Percentiles rank a stretch among this genome's conserved stretches.
Evolutionary conservation across 106 monocot species (phyloP).

Genomic region (Dendrobium chrysotoxum): DNA sequence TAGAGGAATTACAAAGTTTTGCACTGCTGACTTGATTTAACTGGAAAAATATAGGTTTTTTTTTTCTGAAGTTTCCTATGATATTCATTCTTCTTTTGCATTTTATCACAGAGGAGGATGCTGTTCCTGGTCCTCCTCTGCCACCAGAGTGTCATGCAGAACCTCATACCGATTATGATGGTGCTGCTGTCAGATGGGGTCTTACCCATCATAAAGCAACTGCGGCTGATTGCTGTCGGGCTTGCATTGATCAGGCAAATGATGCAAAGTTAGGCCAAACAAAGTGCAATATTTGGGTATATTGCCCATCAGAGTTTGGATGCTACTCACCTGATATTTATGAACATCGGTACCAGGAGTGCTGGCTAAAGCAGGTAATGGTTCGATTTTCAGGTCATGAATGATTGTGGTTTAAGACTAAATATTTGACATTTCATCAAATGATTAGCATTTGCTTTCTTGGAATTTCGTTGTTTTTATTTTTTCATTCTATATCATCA

Average conservation of each 20-base stretch:
- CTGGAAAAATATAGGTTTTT: neutral
- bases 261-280: constrained; percentile 37
- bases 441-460: neutral
- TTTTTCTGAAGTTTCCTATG: neutral
- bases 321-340: constrained; percentile 54
- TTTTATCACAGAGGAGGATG: constrained; percentile 28
- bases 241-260: constrained; percentile 54
- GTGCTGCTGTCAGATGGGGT: constrained; percentile 59
- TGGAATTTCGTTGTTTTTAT: neutral
- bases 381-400: neutral
- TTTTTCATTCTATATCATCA: neutral
- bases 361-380: constrained; percentile 59
- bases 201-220: constrained; percentile 52
- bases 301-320: constrained; percentile 54
- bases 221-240: constrained; percentile 67
- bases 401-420: neutral
- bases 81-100: neutral
- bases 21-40: neutral
- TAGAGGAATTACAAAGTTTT: neutral
- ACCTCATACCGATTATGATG: constrained; percentile 53
- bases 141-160: constrained; percentile 44
- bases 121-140: constrained; percentile 31
- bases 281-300: constrained; percentile 66
- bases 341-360: constrained; percentile 59
- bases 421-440: neutral